Evolutionary conservation across 805 yeast species (phyloP).

Genomic region (Yarrowia sp.): DNA sequence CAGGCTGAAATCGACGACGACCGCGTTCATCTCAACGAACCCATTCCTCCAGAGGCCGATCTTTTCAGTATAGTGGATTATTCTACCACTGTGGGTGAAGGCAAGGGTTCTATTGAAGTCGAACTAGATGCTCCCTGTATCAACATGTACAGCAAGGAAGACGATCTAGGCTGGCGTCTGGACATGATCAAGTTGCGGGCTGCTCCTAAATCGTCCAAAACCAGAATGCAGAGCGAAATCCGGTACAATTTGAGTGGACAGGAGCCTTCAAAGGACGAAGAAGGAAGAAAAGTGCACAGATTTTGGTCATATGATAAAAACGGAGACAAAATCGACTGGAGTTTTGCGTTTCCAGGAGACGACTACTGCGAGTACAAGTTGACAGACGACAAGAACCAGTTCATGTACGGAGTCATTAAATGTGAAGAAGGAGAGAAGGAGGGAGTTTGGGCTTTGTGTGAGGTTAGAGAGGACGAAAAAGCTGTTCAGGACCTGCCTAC

Average conservation of each 20-base stretch:
- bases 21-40: not conserved
- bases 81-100: not conserved
- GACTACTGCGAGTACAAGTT: constrained; percentile 9
- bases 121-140: not conserved
- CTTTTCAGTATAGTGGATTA: not conserved
- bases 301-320: not conserved
- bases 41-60: not conserved
- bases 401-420: not conserved
- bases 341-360: not conserved
- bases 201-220: not conserved
- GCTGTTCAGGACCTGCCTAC: not conserved
- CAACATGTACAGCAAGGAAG: constrained; percentile 5
- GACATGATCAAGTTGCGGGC: not conserved
- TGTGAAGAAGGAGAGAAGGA: not conserved
- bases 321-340: not conserved
- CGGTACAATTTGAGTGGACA: not conserved
- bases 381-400: not conserved
- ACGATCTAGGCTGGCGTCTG: not conserved
- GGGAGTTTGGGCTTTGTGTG: not conserved
- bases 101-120: not conserved
- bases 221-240: constrained; percentile 9
- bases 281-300: not conserved
- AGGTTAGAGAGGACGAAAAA: not conserved
- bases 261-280: not conserved
- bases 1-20: not conserved